Evolutionary conservation across 2,329 filamentous ascomycete genomes (phyloP).

Genomic region (Leptographium wingfieldii): DNA sequence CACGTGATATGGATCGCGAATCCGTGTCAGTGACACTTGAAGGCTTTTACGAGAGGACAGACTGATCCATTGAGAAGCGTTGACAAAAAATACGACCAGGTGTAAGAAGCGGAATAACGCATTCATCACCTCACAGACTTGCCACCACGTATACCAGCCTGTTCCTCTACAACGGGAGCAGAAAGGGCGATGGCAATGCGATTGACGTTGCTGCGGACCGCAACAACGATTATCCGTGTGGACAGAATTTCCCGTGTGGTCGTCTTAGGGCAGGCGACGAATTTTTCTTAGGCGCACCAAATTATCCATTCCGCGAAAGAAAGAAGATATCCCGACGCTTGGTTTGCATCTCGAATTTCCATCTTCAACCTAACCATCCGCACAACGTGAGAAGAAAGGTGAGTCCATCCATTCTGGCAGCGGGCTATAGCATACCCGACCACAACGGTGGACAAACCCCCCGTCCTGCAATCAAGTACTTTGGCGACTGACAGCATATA

Average conservation of each 20-base stretch:
- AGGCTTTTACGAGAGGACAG: neutral
- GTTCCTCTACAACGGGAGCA: neutral
- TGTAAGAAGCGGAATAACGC: neutral
- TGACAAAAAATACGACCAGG: neutral
- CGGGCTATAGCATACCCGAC: neutral
- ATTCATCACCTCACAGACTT: neutral
- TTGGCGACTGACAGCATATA: neutral
- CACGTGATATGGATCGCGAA: neutral
- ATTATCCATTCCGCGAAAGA: slow-evolving; percentile 5
- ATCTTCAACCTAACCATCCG: slow-evolving; percentile 10
- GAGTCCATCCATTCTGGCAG: slow-evolving; percentile 2
- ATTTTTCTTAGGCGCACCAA: slow-evolving; percentile 14
- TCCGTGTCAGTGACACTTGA: neutral
- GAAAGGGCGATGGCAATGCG: neutral
- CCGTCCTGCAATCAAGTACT: neutral
- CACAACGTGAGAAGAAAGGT: slow-evolving; percentile 11
- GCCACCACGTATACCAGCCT: neutral
- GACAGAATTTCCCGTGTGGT: slow-evolving; percentile 6
- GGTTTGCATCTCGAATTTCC: slow-evolving; percentile 5
- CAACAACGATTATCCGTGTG: slow-evolving; percentile 10
- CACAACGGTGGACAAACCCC: neutral
- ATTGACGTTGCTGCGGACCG: neutral
- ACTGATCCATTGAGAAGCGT: neutral
- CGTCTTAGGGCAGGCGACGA: slow-evolving; percentile 12
- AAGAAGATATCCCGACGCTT: slow-evolving; percentile 9